Evolutionary conservation across 2,329 filamentous ascomycete genomes (phyloP), one percentile per base, ranked within the genome.

Genomic region (Pseudocercospora vitis): DNA sequence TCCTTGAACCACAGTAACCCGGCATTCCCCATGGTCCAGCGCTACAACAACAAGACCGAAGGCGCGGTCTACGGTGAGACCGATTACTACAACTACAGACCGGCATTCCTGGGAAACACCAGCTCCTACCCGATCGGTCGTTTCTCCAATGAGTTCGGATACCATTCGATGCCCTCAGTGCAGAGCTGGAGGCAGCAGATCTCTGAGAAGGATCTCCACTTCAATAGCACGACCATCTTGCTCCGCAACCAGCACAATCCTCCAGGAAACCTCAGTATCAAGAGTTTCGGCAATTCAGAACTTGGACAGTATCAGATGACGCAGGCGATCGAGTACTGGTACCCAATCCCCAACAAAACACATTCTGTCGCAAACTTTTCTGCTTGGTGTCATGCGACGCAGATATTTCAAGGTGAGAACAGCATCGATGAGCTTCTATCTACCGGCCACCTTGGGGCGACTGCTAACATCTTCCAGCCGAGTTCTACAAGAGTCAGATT

Each of bases 381-480:
- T 2, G 75, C 80, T 2, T 85, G 83, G 83, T 81, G 78, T 53
- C 78, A 80, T 53, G 77, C 81, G 0, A 85, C 82, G 0, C 83
- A 85, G 63, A 73, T 85, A 7, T 85, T 85, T 71, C 83, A 86
- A 64, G n/a, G n/a, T n/a, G n/a, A n/a, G n/a, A n/a, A n/a, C n/a
- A n/a, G n/a, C n/a, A n/a, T n/a, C n/a, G n/a, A n/a, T n/a, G n/a
- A n/a, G n/a, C n/a, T n/a, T n/a, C n/a, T n/a, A n/a, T n/a, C n/a
- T n/a, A n/a, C n/a, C n/a, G n/a, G n/a, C n/a, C n/a, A n/a, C n/a
- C n/a, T n/a, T n/a, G n/a, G n/a, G n/a, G n/a, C n/a, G n/a, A n/a
- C n/a, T n/a, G n/a, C n/a, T n/a, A n/a, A n/a, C n/a, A n/a, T n/a
- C n/a, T n/a, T n/a, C n/a, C n/a, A n/a, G 81, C 82, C 2, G 81